These are phyloP conservation scores for Wallacemonas sp. DNA, from an alignment of 208 protist species.

Conservation along the genomic window DNA sequence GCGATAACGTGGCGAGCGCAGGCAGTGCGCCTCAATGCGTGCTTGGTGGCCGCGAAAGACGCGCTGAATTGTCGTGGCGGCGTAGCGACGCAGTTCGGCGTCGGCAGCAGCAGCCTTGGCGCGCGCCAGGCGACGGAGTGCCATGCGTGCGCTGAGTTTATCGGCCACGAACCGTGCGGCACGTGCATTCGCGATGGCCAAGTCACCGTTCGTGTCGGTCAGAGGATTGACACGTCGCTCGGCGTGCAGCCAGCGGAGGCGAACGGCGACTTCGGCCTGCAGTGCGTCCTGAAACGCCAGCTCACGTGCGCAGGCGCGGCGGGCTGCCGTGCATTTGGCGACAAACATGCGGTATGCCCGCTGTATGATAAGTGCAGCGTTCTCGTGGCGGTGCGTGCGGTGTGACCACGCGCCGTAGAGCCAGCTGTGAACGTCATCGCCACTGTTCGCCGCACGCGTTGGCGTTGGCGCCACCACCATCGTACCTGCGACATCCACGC, in stretches of 20 bases:
- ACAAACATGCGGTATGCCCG: constrained; percentile 66
- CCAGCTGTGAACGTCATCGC: constrained; percentile 59
- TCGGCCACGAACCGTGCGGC: constrained; percentile 54
- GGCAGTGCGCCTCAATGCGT: constrained; percentile 13
- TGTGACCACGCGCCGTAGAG: constrained; percentile 56
- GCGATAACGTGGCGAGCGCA: constrained; percentile 16
- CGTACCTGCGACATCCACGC: too few relatives aligned
- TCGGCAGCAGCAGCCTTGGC: neutral
- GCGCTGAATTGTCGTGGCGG: constrained; percentile 30
- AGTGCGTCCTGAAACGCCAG: constrained; percentile 39
- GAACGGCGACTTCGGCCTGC: constrained; percentile 34
- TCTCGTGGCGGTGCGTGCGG: constrained; percentile 80
- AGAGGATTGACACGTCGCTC: constrained; percentile 14
- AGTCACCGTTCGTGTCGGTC: neutral
- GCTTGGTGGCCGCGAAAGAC: constrained; percentile 31
- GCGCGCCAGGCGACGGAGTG: constrained; percentile 25
- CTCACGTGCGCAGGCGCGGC: constrained; percentile 39
- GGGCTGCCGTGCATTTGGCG: constrained; percentile 28
- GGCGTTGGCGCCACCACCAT: too few relatives aligned
- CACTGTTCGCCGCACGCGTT: too few relatives aligned
- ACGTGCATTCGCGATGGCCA: constrained; percentile 8
- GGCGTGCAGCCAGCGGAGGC: constrained; percentile 13
- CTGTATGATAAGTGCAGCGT: constrained; percentile 77
- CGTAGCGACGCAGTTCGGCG: constrained; percentile 18
- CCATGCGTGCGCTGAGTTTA: constrained; percentile 53